Evolutionary conservation across 768 basidiomycete species (phyloP), one percentile per base, ranked within the genome.

Genomic region (Goffeauzyma gilvescens): DNA sequence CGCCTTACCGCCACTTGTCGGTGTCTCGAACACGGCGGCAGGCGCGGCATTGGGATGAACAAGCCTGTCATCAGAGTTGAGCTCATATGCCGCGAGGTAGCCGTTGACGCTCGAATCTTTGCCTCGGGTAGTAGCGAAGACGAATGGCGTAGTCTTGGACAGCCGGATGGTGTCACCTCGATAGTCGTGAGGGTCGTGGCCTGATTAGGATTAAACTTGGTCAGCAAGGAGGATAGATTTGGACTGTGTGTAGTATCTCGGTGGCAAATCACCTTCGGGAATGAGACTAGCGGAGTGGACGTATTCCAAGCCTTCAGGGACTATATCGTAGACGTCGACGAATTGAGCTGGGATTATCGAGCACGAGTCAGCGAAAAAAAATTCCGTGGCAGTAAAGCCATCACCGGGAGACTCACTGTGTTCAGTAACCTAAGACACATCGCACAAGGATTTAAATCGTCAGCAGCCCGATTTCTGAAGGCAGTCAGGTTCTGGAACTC

Each of bases 101-200:
- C 57, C 57, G 0, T 36, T 38, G 23, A 46, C 36, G 14, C 24
- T 17, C 13, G 41, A 2, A 8, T 48, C 45, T 41, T 50, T 51
- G 8, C 57, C 57, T 7, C 57, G 55, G 2, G 57, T 59, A 17
- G 57, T 55, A 17, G 47, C 57, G 47, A 53, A 59, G 5, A 59
- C 38, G 22, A 44, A 44, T 0, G 30, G 32, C 1, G 38, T 31
- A 37, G 51, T 44, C 10, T 30, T 35, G 6, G 57, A 59, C 31
- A 54, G 27, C 1, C 55, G 51, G 18, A 59, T 48, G 0, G 57
- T 59, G 49, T 59, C 57, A 14, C 57, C 57, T 5, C 57, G 50
- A 49, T 53, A 59, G 13, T 37, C 38, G 5, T 35, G 23, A 5
- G 52, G 52, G 21, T 41, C 31, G 18, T 32, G 17, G 31, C 46